Percentiles rank a stretch among this genome's conserved stretches.
phyloP scores from a whole-genome alignment of 495 filamentous ascomycete species.

The Daldinia vernicosa region DNA sequence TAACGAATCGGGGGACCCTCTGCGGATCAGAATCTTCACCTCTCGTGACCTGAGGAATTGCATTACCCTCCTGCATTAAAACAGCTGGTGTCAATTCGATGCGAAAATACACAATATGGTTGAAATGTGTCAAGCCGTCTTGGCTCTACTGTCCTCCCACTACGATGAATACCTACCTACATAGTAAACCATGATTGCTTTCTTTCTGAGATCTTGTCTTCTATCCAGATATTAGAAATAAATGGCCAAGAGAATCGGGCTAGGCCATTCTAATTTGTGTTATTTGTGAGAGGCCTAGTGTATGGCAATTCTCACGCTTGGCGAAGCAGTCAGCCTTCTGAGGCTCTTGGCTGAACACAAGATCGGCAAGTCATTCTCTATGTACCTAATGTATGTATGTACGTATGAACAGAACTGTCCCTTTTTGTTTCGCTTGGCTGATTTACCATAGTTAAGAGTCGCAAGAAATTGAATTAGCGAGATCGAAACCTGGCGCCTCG shows the following conservation, averaged over 20 bases:
- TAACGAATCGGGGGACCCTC: slow-evolving; percentile 34
- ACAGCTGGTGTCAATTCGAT: slow-evolving; percentile 19
- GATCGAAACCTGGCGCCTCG: slow-evolving; percentile 26
- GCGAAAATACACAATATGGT: slow-evolving; percentile 30
- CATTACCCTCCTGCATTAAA: slow-evolving; percentile 41
- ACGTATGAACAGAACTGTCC: slow-evolving; percentile 10
- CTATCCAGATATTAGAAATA: slow-evolving; percentile 24
- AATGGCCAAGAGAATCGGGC: slow-evolving; percentile 22
- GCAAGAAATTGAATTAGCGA: slow-evolving; percentile 19
- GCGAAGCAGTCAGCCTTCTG: slow-evolving; percentile 45
- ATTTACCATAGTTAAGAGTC: slow-evolving; percentile 30
- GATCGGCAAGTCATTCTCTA: slow-evolving; percentile 35
- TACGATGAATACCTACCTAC: slow-evolving; percentile 11
- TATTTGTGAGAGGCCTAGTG: slow-evolving; percentile 21
- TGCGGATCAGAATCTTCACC: slow-evolving; percentile 38
- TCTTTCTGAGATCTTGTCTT: slow-evolving; percentile 9
- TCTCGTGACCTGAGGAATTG: slow-evolving; percentile 40
- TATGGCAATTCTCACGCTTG: slow-evolving; percentile 40
- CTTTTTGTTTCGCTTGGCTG: slow-evolving; percentile 23
- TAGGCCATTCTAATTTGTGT: slow-evolving; percentile 19
- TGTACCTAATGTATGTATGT: no score
- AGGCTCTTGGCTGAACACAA: slow-evolving; percentile 44
- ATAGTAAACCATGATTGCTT: slow-evolving; percentile 3
- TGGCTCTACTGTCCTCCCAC: slow-evolving; percentile 24
- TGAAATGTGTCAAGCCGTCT: slow-evolving; percentile 41